phyloP scores from a whole-genome alignment of 1,284 basidiomycete species.

The Cryptococcus maquisensis region DNA sequence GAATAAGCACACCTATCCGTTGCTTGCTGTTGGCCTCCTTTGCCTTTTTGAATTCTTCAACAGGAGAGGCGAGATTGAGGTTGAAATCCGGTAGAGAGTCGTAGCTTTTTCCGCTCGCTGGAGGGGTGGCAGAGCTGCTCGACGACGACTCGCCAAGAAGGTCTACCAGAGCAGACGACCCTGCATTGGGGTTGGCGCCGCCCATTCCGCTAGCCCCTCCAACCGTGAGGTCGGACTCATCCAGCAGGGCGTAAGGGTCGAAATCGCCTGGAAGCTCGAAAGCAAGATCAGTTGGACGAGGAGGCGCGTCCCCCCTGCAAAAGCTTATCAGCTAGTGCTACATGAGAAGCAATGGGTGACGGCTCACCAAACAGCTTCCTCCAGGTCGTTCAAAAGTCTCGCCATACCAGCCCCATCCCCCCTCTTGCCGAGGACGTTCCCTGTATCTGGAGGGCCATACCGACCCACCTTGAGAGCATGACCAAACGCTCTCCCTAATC shows the following conservation, averaged over 20 bases:
- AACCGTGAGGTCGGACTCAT: slow-evolving; percentile 5
- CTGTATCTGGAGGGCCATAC: slow-evolving; percentile 30
- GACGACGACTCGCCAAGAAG: slow-evolving; percentile 2
- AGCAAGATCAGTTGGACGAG: slow-evolving; percentile 38
- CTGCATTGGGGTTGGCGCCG: neutral
- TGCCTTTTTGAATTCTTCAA: neutral
- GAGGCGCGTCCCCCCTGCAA: slow-evolving; percentile 39
- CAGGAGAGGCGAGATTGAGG: neutral
- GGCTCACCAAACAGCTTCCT: slow-evolving; percentile 42
- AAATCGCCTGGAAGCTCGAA: slow-evolving; percentile 39
- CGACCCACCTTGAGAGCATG: slow-evolving; percentile 24
- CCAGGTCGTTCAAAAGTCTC: slow-evolving; percentile 41
- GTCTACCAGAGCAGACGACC: neutral
- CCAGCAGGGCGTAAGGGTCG: slow-evolving; percentile 34
- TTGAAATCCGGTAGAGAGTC: neutral
- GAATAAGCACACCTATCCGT: neutral
- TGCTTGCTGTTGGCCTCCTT: neutral
- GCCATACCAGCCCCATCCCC: slow-evolving; percentile 32
- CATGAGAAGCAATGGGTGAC: no score
- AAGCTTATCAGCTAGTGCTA: neutral
- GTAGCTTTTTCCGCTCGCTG: neutral
- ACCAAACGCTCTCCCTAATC: slow-evolving; percentile 36
- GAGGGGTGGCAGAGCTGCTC: neutral
- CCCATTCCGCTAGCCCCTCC: neutral
- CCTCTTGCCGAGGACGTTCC: slow-evolving; percentile 26